Conservation (phyloP, 345 rosid genomes). For the Rubroshorea leprosula region DNA sequence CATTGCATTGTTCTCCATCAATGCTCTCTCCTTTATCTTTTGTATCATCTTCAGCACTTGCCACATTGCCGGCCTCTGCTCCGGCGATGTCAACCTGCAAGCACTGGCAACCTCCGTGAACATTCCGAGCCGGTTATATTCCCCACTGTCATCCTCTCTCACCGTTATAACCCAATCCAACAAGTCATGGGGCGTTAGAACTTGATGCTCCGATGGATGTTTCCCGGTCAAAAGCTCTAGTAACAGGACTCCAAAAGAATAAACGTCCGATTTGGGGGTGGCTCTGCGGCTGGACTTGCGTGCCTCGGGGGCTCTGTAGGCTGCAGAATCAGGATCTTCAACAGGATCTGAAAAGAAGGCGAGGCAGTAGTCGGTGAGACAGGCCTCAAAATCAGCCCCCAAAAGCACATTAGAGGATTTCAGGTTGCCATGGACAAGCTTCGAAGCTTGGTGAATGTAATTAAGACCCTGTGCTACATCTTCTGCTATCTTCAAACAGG, state of each 20-base stretch:
- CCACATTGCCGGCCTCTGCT: constrained; percentile 87
- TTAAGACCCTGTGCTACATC: constrained; percentile 86
- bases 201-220: constrained; percentile 74
- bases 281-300: constrained; percentile 54
- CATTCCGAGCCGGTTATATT: constrained; percentile 62
- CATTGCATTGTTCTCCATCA: constrained; percentile 34
- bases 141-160: constrained; percentile 52
- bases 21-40: constrained; percentile 65
- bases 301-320: constrained; percentile 74
- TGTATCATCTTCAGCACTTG: constrained; percentile 86
- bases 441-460: constrained; percentile 81
- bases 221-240: constrained; percentile 85
- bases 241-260: constrained; percentile 73
- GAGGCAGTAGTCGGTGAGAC: constrained; percentile 85
- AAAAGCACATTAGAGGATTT: constrained; percentile 85
- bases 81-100: constrained; percentile 79
- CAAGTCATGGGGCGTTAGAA: constrained; percentile 67
- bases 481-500: constrained; percentile 95
- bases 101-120: constrained; percentile 77
- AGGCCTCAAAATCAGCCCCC: constrained; percentile 87
- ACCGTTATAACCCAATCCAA: constrained; percentile 74
- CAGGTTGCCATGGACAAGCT: constrained; percentile 78
- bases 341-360: constrained; percentile 51
- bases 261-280: constrained; percentile 72
- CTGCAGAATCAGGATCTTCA: constrained; percentile 63